Percentiles rank a stretch among this genome's conserved stretches.
Evolutionary conservation across 257 asterid species (phyloP).

Genomic region (Solanum virginianum): DNA sequence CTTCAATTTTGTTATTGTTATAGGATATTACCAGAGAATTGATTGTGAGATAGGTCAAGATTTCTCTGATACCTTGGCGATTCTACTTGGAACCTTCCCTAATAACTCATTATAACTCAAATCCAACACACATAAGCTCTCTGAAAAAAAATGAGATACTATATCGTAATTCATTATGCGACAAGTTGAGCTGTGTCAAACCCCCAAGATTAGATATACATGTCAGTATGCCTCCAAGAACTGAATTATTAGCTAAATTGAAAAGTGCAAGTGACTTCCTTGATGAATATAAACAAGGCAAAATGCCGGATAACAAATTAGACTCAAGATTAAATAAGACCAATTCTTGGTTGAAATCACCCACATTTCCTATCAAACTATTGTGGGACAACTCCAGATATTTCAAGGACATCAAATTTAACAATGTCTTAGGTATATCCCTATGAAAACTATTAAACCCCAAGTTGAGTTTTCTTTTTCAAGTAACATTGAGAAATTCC

Average conservation of each 20-base stretch:
- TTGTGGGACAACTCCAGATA: conserved; percentile 70
- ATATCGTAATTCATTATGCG: conserved; percentile 50
- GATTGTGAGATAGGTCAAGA: conserved; percentile 71
- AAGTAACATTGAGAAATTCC: conserved; percentile 44
- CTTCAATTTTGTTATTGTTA: too few relatives aligned
- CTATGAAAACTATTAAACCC: conserved; percentile 48
- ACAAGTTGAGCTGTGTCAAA: conserved; percentile 60
- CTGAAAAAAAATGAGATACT: conserved; percentile 83
- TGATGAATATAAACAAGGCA: conserved; percentile 60
- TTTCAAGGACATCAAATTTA: conserved; percentile 20
- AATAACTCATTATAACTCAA: conserved; percentile 70
- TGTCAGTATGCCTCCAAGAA: conserved; percentile 75
- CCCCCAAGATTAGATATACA: conserved; percentile 49
- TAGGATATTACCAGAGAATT: too few relatives aligned
- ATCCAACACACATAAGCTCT: conserved; percentile 44
- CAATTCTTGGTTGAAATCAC: conserved; percentile 42
- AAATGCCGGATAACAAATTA: too few relatives aligned
- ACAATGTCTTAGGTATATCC: conserved; percentile 47
- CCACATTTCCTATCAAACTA: conserved; percentile 36
- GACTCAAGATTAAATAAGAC: conserved; percentile 46
- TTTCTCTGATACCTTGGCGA: conserved; percentile 43
- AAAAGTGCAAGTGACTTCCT: conserved; percentile 47
- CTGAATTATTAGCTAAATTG: conserved; percentile 61
- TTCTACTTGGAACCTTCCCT: conserved; percentile 49
- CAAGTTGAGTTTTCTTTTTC: conserved; percentile 37